Percentiles rank a stretch among this genome's conserved stretches.
Conservation (phyloP, 78 protist species). For the Parvularia atlantis region DNA sequence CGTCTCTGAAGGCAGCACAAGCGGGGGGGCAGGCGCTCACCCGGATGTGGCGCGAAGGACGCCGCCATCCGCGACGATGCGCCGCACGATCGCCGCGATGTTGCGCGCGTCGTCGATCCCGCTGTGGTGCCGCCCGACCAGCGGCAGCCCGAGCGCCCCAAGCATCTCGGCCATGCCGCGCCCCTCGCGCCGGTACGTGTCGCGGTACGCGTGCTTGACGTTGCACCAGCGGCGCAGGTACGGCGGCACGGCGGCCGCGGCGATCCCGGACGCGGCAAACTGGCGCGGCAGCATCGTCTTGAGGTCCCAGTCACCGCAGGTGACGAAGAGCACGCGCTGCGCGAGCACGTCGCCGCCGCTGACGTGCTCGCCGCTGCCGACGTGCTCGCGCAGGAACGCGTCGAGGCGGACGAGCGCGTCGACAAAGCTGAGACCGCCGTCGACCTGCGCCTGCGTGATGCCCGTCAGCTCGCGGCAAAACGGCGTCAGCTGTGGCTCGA, state of each 20-base stretch:
- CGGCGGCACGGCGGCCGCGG: too few species aligned
- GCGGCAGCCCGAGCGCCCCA: background rate
- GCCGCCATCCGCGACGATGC: too few species aligned
- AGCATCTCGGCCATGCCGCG: constrained; percentile 8
- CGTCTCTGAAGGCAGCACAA: too few species aligned
- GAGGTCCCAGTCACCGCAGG: constrained; percentile 30
- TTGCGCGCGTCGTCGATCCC: constrained; percentile 35
- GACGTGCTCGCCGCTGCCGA: too few species aligned
- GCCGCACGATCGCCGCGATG: constrained; percentile 11
- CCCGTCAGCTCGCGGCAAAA: constrained; percentile 44
- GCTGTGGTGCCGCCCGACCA: constrained; percentile 29
- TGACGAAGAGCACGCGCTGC: background rate
- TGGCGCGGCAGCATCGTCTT: background rate
- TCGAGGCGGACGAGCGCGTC: constrained; percentile 5
- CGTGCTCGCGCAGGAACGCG: background rate
- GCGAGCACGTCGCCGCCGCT: background rate
- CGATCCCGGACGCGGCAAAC: background rate
- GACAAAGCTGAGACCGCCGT: constrained; percentile 14
- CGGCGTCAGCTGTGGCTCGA: constrained; percentile 5
- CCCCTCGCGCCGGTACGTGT: background rate
- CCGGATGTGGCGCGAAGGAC: too few species aligned
- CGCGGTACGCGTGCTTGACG: background rate
- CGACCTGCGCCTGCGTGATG: constrained; percentile 35
- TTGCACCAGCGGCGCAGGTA: constrained; percentile 25
- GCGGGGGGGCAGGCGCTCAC: too few species aligned